Evolutionary conservation across 192 early-diverging fungal species (phyloP).

Genomic region (Oehlia diaphana): DNA sequence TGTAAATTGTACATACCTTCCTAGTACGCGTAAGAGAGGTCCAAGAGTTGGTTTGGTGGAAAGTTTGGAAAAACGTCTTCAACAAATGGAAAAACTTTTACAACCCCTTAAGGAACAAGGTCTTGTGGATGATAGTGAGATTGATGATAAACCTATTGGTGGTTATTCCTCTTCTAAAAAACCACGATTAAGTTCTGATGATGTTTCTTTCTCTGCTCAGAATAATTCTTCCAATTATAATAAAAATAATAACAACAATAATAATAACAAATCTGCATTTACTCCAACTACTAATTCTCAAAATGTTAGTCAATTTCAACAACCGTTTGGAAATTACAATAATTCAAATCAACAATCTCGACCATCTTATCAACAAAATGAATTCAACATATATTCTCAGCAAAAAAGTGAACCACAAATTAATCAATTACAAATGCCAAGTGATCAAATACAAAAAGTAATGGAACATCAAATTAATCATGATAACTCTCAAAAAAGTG

Average conservation of each 20-base stretch:
- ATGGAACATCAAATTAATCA: not conserved
- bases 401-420: not conserved
- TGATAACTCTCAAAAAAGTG: not conserved
- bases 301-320: not conserved
- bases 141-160: constrained; percentile 9
- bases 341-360: not conserved
- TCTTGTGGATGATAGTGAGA: constrained; percentile 9
- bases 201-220: not conserved
- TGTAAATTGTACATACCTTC: constrained; percentile 74
- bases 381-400: not conserved
- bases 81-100: constrained; percentile 76
- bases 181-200: not conserved
- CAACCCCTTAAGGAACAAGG: constrained; percentile 38
- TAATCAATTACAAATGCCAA: not conserved
- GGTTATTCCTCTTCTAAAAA: not conserved
- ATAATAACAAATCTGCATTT: not conserved
- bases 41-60: constrained; percentile 83
- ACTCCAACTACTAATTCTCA: not conserved
- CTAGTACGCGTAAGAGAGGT: constrained; percentile 85
- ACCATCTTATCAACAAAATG: not conserved
- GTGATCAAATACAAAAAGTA: not conserved
- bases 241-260: no score
- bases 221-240: not conserved
- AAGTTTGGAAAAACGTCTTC: constrained; percentile 70
- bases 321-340: not conserved